Base-by-base conservation (phyloP, 1,284 basidiomycete genomes). In the Ceratobasidium sp. region DNA sequence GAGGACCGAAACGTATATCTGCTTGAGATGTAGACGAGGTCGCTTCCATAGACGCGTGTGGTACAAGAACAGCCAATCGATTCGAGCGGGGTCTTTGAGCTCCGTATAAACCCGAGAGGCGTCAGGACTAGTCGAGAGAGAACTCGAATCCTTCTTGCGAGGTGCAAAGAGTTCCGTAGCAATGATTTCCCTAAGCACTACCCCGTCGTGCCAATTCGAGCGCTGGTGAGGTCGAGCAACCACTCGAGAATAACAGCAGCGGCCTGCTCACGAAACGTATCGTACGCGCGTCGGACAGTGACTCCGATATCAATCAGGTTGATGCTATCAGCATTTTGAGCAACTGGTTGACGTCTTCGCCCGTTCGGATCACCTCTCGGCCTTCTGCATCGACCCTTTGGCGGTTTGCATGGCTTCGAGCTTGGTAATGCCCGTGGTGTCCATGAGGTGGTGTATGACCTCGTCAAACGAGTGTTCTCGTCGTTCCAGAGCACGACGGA, bases 381-480 rank as follows among this genome's bases (percentile, higher is more conserved):
- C 97, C 80, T 73, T 82, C 85, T 53, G 92, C 89, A 79, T 98
- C 95, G 65, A 97, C 87, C 48, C 84, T 72, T 89, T 85, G 0
- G 88, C 90, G 39, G 92, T 83, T 3, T 86, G 86, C 5, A 85
- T 81, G 0, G 92, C 92, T 59, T 92, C 89, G 23, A 88, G 86
- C 30, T 84, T 83, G 23, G 87, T 80, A 71, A 86, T 84, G 72
- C 86, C 85, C 8, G 88, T 87, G 73, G 89, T 86, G 72, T 93
- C 92, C 58, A 85, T 83, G 5, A 97, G 83, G 72, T 96, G 87
- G 75, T 92, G 88, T 71, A 92, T 92, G 71, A 98, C 90, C 78
- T 98, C 94, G 65, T 92, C 90, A 77, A 93, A 93, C 1, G 94
- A 96, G 80, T 98, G 97, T 96, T 97, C 80, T 99, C 97, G 81